Evolutionary conservation across 2,329 filamentous ascomycete genomes (phyloP).

Genomic region (Sporothrix curviconia): DNA sequence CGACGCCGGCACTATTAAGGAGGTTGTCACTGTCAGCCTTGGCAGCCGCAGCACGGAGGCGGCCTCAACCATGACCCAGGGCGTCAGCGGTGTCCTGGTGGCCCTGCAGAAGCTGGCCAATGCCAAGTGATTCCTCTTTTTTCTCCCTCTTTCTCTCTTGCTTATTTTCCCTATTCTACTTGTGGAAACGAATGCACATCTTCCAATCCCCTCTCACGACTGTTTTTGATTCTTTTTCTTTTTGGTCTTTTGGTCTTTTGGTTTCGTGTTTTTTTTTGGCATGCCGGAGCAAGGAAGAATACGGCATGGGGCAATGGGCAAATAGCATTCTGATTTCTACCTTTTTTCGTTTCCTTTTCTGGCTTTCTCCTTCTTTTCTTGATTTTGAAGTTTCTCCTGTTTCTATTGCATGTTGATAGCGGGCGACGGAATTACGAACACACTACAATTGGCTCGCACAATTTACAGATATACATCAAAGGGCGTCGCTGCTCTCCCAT

Average conservation of each 20-base stretch:
- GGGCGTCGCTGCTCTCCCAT: slow-evolving; percentile 1
- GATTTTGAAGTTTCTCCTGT: neutral
- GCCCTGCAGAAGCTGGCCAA: slow-evolving; percentile 17
- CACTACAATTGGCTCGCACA: neutral
- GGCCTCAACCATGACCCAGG: slow-evolving; percentile 76
- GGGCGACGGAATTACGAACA: neutral
- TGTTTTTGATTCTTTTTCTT: neutral
- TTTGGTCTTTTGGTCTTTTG: neutral
- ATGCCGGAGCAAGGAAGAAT: slow-evolving; percentile 7
- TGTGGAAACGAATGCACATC: too few species aligned
- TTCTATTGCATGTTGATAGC: neutral
- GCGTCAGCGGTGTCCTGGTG: slow-evolving; percentile 61
- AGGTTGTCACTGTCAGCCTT: slow-evolving; percentile 79
- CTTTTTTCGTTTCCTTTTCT: neutral
- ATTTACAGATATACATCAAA: neutral
- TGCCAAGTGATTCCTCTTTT: neutral
- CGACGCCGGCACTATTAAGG: slow-evolving; percentile 50
- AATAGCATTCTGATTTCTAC: neutral
- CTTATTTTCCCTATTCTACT: neutral
- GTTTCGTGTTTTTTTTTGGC: neutral
- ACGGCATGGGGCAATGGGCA: neutral
- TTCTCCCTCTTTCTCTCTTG: neutral
- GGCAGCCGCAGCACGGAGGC: slow-evolving; percentile 86
- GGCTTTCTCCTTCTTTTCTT: neutral
- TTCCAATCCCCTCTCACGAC: neutral